Percentiles rank a stretch among this genome's conserved stretches.
Conservation (phyloP, 768 basidiomycete genomes). For the Tremella fuciformis region DNA sequence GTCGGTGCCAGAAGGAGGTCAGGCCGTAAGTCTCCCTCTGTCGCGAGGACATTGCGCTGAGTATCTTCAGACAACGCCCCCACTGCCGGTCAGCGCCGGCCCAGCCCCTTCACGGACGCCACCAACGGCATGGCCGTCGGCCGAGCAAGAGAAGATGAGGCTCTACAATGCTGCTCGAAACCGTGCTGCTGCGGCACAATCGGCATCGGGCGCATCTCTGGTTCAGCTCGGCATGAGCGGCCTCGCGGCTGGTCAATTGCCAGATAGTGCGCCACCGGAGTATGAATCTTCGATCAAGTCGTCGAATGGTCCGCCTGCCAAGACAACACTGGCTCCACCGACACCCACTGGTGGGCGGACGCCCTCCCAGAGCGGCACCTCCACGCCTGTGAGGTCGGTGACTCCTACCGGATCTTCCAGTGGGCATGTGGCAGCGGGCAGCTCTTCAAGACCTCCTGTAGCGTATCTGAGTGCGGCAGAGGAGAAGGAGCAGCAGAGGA, state of each 20-base stretch:
- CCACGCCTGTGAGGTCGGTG: not conserved
- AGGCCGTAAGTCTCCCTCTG: not conserved
- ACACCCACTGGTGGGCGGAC: not conserved
- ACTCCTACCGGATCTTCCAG: constrained; percentile 6
- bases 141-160: constrained; percentile 39
- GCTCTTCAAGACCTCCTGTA: constrained; percentile 7
- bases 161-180: constrained; percentile 36
- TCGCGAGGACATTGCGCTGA: not conserved
- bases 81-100: not conserved
- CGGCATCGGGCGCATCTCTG: constrained; percentile 21
- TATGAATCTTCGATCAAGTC: constrained; percentile 33
- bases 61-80: not conserved
- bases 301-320: not conserved
- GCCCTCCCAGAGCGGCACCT: not conserved
- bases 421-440: too few relatives aligned
- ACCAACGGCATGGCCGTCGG: constrained; percentile 28
- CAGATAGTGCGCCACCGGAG: constrained; percentile 37
- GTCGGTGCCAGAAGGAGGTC: not conserved
- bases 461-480: constrained; percentile 36
- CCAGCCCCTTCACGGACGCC: not conserved
- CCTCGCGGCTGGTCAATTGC: constrained; percentile 14
- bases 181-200: constrained; percentile 34
- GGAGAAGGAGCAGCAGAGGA: constrained; percentile 40
- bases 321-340: not conserved
- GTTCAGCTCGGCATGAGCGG: constrained; percentile 27